Base-by-base conservation (phyloP, 2,329 filamentous ascomycete species). In the Colletotrichum graminicola region DNA sequence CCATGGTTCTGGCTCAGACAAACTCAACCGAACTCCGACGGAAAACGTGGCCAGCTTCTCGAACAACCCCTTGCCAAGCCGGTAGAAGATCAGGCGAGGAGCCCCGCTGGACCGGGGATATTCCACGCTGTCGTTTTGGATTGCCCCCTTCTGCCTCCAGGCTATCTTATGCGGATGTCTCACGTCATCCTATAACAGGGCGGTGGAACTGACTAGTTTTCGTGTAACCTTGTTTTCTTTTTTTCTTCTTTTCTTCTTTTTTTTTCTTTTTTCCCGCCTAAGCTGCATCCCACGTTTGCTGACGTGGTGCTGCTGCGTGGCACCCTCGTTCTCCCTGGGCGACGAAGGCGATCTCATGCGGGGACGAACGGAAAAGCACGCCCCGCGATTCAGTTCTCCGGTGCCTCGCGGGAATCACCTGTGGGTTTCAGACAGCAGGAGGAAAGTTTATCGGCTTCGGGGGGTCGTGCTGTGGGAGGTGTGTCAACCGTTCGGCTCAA, bases 21-120 rank as follows among this genome's bases (percentile, higher is more conserved):
- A 66, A 39, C 34, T n/a, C 21, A 52, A 51, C 60, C 32, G 34
- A 45, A 52, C 18, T 52, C 47, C 32, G 45, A 62, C 43, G 16
- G 32, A 52, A 36, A 52, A 62, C 60, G 34, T 49, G n/a, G 47
- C 16, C 23, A 14, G 34, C 36, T 52, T 52, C 57, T 47, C 29
- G 57, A 61, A 49, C n/a, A 23, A 16, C n/a, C 52, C 18, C 45
- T 23, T 51, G 47, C 60, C 60, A 62, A 52, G 47, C 18, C 34
- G 47, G 34, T 34, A 62, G 21, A 34, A 62, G 45, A 41, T 62
- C 47, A 62, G 47, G 34, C 23, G 47, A 62, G 49, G 39, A 34
- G 23, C 34, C 32, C 29, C 23, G 21, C 43, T n/a, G 16, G 60
- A 4, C 26, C 16, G 47, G 34, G 34, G 23, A 52, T 10, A 12